Base-by-base conservation (phyloP, 495 filamentous ascomycete species). In the Aspergillus heteromorphus region DNA sequence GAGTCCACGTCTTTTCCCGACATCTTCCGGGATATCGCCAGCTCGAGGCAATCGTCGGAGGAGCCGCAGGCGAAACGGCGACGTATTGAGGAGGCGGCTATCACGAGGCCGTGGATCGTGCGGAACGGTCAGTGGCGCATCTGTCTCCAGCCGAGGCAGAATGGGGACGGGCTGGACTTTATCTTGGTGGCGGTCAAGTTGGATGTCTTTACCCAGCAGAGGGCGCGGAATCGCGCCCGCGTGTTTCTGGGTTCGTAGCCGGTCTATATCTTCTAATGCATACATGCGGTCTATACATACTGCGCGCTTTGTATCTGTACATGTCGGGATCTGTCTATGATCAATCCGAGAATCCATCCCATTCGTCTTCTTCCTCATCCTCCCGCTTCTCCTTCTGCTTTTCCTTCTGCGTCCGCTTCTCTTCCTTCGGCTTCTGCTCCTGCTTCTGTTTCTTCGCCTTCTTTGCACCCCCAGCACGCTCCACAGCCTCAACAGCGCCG, bases 91-190 rank as follows among this genome's bases (percentile, higher is more conserved):
- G 54, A 31, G 11, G 25, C 58, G 8, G 40, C 61, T 50, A 48
- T 64, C 43, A 48, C 17, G 23, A 14, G 38, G 3, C 79, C 83
- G 40, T 96, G 88, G 89, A 73, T 91, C 23, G 77, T 97, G 11
- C 82, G 77, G 43, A 86, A 74, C 16, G 91, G 87, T 1, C 91
- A 92, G 70, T 97, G 91, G 89, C 72, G 90, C 48, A 57, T 96
- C 51, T 74, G 82, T 16, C 83, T 96, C 19, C 85, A 87, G 69
- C 58, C 75, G 1, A 55, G 54, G 9, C 54, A 48, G 8, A 80
- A 68, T 59, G 75, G 63, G 36, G 71, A 78, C 61, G 62, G 64
- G 8, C 30, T 90, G 13, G 61, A 71, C 11, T 51, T 92, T 9
- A 78, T 91, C 45, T 69, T 97, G 27, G 75, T 86, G 11, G 89